Evolutionary conservation across 2,329 filamentous ascomycete species (phyloP).

Genomic region (Colletotrichum sp.): DNA sequence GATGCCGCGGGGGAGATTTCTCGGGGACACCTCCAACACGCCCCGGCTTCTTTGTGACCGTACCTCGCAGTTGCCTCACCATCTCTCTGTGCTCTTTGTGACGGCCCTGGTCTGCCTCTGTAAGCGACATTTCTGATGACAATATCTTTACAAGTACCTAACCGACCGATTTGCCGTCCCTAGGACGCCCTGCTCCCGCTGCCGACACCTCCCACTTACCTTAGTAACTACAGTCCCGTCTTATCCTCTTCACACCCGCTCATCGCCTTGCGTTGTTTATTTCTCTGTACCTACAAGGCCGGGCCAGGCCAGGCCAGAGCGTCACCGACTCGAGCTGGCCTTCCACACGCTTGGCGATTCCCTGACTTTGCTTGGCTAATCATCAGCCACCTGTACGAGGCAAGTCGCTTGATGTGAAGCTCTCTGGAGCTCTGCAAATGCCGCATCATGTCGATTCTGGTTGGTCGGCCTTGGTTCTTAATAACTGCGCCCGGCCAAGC

Average conservation of each 20-base stretch:
- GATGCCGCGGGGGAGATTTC: neutral
- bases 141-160: neutral
- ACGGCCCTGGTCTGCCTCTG: neutral
- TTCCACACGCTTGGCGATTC: neutral
- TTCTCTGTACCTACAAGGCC: neutral
- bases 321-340: neutral
- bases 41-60: neutral
- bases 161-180: neutral
- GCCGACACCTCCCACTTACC: neutral
- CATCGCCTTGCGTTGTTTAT: neutral
- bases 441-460: neutral
- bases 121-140: conserved; percentile 1
- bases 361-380: neutral
- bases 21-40: neutral
- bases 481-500: conserved; percentile 13
- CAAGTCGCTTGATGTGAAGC: neutral
- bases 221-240: neutral
- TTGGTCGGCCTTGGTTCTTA: neutral
- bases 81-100: neutral
- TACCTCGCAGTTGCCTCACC: neutral
- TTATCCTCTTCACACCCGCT: neutral
- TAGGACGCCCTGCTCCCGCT: neutral
- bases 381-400: neutral
- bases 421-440: neutral
- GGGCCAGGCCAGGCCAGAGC: neutral